Evolutionary conservation across 2,329 filamentous ascomycete species (phyloP).

Genomic region (Botrytis sinoallii): DNA sequence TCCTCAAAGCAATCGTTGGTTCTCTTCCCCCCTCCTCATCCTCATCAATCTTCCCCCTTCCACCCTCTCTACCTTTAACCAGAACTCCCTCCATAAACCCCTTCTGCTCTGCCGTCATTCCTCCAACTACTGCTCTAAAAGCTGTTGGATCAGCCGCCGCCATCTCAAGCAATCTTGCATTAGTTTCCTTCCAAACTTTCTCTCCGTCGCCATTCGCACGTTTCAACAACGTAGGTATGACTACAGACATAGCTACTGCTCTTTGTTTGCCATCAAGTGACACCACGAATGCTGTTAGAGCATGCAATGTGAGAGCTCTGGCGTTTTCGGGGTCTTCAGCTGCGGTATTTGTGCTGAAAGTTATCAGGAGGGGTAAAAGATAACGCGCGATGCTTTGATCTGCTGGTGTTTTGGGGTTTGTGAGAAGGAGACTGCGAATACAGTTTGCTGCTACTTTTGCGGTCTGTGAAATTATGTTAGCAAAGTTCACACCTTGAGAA

Average conservation of each 20-base stretch:
- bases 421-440: conserved; percentile 76
- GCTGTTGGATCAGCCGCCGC: conserved; percentile 68
- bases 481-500: conserved; percentile 1
- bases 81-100: conserved; percentile 79
- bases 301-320: conserved; percentile 67
- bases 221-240: conserved; percentile 73
- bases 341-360: conserved; percentile 67
- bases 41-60: conserved; percentile 42
- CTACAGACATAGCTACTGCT: conserved; percentile 65
- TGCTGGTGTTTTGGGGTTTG: conserved; percentile 58
- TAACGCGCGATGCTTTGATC: conserved; percentile 73
- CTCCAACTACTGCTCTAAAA: conserved; percentile 72
- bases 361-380: conserved; percentile 70
- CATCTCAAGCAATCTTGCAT: conserved; percentile 73
- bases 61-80: conserved; percentile 54
- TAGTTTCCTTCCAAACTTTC: conserved; percentile 65
- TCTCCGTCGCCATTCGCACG: conserved; percentile 65
- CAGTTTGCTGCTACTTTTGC: conserved; percentile 90
- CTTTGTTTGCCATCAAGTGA: conserved; percentile 46
- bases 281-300: conserved; percentile 69
- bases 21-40: conserved; percentile 49
- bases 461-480: conserved; percentile 50
- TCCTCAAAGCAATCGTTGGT: conserved; percentile 89
- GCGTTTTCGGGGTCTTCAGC: conserved; percentile 78
- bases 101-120: conserved; percentile 68